Base-by-base conservation (phyloP, 108 stramenopile species). In the Parietichytrium sp. region DNA sequence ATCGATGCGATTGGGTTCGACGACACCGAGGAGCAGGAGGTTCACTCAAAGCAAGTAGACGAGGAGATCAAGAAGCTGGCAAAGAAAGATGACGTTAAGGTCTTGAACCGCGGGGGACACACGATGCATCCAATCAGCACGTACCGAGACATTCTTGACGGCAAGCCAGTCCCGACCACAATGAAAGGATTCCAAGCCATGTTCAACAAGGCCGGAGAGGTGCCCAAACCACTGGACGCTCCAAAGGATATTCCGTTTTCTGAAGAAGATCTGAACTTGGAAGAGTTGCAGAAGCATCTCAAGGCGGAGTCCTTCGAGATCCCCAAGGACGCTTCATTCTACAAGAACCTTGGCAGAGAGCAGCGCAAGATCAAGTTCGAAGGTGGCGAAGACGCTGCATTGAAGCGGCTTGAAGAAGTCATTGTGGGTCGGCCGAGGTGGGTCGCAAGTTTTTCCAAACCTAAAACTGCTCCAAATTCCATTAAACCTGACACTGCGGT, bases 401-500 rank as follows among this genome's bases (percentile, higher is more conserved):
- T 91, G 12, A 36, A 54, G 13, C 54, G 87, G 15, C 10, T 90
- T 25, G 26, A 82, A 29, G 13, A 20, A 15, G 51, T 47, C 53
- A 33, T 86, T 25, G 23, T 23, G 31, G 16, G 20, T 53, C 26
- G 84, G 78, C 45, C 55, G 84, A 18, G 27, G 79, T 95, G 92
- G 92, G 93, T 95, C 26, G 90, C 91, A 6, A 87, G 88, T 27
- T 98, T 97, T 83, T 95, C 94, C 84, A 98, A 98, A 81, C 98
- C 98, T 42, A 93, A 95, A 50, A 98, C 98, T 4, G 86, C 91
- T 4, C 93, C 93, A 33, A 96, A 92, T 29, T 86, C 90, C 26
- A 54, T 92, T n/a, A 83, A 83, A 47, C 91, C 92, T 27, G 87
- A 89, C 13, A 96, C 97, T 15, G 95, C 96, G 12, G 89, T 82